phyloP scores from a whole-genome alignment of 78 protist genomes.

The Dictyostelium firmibasis region DNA sequence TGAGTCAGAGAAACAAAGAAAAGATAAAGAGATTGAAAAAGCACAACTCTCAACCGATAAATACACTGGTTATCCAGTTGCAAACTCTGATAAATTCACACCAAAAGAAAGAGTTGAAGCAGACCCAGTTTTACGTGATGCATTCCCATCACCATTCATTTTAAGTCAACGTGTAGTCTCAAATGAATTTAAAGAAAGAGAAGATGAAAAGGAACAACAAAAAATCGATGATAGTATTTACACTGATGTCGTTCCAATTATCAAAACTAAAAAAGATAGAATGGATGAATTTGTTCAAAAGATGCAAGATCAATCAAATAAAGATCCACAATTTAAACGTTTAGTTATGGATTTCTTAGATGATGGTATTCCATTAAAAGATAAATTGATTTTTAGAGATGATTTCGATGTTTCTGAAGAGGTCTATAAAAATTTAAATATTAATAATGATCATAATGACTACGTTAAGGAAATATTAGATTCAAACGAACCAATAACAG shows the following conservation, averaged over 20 bases:
- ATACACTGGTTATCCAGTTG: not conserved
- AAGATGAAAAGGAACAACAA: not conserved
- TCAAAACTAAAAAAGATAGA: not conserved
- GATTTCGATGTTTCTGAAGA: not conserved
- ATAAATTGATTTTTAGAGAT: not conserved
- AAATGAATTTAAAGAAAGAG: not conserved
- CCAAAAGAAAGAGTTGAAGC: not conserved
- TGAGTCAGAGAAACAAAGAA: not conserved
- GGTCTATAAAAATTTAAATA: not conserved
- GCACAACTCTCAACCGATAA: not conserved
- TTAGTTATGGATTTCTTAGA: not conserved
- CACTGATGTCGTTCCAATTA: not conserved
- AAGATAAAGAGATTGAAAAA: not conserved
- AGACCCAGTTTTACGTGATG: not conserved
- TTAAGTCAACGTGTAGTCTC: not conserved
- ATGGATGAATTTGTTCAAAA: not conserved
- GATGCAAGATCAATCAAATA: not conserved
- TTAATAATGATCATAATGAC: not conserved
- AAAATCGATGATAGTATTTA: not conserved
- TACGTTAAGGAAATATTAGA: too few relatives aligned
- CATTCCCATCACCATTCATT: not conserved
- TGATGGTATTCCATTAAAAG: not conserved
- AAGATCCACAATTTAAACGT: not conserved
- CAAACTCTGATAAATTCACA: not conserved
- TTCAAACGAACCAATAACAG: not conserved